Conservation (phyloP, 768 basidiomycete species). For the Suillus ampliporus region DNA sequence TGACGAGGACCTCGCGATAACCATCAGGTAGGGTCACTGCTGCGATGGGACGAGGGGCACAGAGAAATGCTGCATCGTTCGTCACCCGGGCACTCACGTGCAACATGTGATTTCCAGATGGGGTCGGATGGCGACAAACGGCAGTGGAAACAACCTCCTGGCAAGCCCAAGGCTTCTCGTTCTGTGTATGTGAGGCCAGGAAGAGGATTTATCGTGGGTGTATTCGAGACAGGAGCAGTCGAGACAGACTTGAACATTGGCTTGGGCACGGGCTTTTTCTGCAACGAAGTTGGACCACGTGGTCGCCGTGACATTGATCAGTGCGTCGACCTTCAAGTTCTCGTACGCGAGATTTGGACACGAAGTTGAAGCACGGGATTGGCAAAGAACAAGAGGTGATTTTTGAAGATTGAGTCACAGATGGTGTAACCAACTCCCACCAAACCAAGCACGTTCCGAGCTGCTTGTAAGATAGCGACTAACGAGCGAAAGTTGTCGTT, state of each 20-base stretch:
- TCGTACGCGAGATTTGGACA: neutral
- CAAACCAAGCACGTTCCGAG: neutral
- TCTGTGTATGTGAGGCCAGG: neutral
- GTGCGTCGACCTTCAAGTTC: neutral
- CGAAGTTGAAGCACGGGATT: neutral
- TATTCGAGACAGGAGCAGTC: neutral
- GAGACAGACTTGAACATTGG: neutral
- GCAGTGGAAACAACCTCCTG: neutral
- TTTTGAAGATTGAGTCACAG: neutral
- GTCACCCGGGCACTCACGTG: neutral
- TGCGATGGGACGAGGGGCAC: neutral
- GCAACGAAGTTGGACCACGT: neutral
- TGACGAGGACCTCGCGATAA: neutral
- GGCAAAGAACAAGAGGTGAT: neutral
- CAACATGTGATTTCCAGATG: neutral
- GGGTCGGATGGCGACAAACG: neutral
- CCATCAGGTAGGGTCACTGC: neutral
- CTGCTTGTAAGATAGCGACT: neutral
- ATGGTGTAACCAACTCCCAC: neutral
- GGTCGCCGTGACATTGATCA: neutral
- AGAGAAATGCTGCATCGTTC: neutral
- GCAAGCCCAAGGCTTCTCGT: neutral
- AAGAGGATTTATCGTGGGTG: neutral
- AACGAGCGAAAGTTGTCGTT: neutral
- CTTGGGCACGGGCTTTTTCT: neutral